phyloP scores from a whole-genome alignment of 2,329 filamentous ascomycete genomes.

The Aspergillus persii region DNA sequence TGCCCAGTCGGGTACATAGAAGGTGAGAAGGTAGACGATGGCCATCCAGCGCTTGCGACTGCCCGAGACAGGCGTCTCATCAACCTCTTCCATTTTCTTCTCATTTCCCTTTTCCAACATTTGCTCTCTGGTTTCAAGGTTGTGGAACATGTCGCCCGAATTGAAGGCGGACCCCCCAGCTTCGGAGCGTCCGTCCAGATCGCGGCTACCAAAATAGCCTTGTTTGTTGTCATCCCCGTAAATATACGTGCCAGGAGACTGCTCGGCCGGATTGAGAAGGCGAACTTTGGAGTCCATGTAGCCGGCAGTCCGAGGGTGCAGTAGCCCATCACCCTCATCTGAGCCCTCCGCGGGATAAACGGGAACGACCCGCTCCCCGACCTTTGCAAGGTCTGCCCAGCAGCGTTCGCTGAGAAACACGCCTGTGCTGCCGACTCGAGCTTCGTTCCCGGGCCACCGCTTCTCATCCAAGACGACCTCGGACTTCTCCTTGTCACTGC shows the following conservation, averaged over 20 bases:
- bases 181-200: conserved; percentile 83
- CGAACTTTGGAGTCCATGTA: conserved; percentile 55
- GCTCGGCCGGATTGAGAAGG: conserved; percentile 49
- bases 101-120: conserved; percentile 95
- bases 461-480: conserved; percentile 90
- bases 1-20: conserved; percentile 79
- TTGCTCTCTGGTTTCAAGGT: conserved; percentile 87
- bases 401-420: conserved; percentile 94
- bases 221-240: conserved; percentile 73
- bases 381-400: conserved; percentile 84
- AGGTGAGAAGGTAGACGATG: conserved; percentile 79
- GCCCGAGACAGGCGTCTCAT: conserved; percentile 72
- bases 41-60: conserved; percentile 90
- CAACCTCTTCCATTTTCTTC: conserved; percentile 84
- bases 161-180: conserved; percentile 89
- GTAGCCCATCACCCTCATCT: conserved; percentile 57
- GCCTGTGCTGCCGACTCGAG: conserved; percentile 84
- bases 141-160: conserved; percentile 96
- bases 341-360: conserved; percentile 59
- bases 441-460: conserved; percentile 89
- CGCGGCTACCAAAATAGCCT: conserved; percentile 76
- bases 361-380: conserved; percentile 61
- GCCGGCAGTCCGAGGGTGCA: conserved; percentile 46
- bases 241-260: conserved; percentile 58
- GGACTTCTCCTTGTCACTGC: conserved; percentile 86